Evolutionary conservation across 108 stramenopile genomes (phyloP), one percentile per base, ranked within the genome.

Genomic region (Nitzschia palea): DNA sequence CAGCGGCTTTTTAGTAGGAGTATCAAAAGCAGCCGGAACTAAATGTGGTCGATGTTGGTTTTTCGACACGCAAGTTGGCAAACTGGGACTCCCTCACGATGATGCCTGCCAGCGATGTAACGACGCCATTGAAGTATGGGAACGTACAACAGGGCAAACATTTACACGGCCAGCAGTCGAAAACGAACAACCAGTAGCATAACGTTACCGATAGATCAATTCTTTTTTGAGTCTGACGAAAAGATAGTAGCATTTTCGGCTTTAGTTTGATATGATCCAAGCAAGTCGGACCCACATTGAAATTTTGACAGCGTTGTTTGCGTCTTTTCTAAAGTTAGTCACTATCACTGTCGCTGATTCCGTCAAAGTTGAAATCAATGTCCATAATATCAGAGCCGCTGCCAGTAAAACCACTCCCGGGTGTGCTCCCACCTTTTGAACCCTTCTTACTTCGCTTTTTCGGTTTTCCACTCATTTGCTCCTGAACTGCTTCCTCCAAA

Each of bases 1-100:
- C 9, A 92, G 89, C 48, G 87, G 90, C 43, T 88, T 85, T 62
- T 74, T 80, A 27, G 87, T 96, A 40, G 92, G 92, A 61, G 93
- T 94, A 2, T 70, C 72, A 36, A 89, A 88, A 56, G 93, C 92
- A 4, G 72, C 84, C n/a, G 93, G 92, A 54, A 55, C 36, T 15
- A 93, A 92, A 51, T 96, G 95, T 64, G 91, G 79, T 17, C 83
- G 95, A 27, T 96, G 95, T 65, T 96, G 95, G 95, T 96, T 94
- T 53, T 90, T 92, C 70, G 93, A 92, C 55, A 80, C 73, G 55
- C 58, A 80, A 52, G 74, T 94, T 52, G 95, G 92, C 1, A 77
- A 77, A 23, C 77, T 79, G 23, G 85, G 70, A 3, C 66, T 73
- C 26, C 69, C 70, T 8, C 80, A 86, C 58, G 74, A 56, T 9